These are phyloP conservation scores for Dioszegia hungarica DNA, from an alignment of 768 basidiomycete genomes.

Conservation along the genomic window DNA sequence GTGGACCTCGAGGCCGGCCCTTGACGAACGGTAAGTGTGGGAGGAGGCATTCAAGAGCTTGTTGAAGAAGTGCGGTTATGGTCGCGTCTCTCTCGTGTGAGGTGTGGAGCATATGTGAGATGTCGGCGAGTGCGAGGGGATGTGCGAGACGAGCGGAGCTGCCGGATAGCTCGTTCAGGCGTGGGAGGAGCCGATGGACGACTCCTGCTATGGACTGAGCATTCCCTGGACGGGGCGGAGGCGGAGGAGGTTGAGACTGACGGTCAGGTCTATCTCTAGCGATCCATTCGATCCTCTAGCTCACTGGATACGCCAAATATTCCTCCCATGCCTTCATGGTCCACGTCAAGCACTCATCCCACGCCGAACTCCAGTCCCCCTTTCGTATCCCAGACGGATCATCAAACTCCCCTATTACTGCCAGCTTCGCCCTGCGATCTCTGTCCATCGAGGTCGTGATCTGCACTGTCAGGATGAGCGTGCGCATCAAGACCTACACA, in stretches of 20 bases:
- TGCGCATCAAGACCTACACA: conserved; percentile 10
- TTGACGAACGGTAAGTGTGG: neutral
- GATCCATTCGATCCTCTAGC: neutral
- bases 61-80: neutral
- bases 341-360: conserved; percentile 11
- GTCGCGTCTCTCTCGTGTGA: neutral
- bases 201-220: neutral
- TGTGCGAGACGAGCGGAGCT: neutral
- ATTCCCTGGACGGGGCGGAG: neutral
- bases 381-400: conserved; percentile 15
- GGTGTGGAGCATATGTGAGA: neutral
- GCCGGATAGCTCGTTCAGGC: neutral
- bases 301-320: conserved; percentile 11
- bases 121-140: neutral
- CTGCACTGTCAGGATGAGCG: conserved; percentile 1
- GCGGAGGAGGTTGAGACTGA: neutral
- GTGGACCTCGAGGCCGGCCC: neutral
- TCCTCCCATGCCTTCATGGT: conserved; percentile 13
- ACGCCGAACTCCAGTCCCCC: conserved; percentile 14
- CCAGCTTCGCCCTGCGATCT: conserved; percentile 6
- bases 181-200: neutral
- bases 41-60: no score
- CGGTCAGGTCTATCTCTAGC: neutral
- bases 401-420: neutral
- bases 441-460: conserved; percentile 17